Percentiles rank a stretch among this genome's conserved stretches.
phyloP scores from a whole-genome alignment of 768 basidiomycete species.

The Exsudoporus frostii region DNA sequence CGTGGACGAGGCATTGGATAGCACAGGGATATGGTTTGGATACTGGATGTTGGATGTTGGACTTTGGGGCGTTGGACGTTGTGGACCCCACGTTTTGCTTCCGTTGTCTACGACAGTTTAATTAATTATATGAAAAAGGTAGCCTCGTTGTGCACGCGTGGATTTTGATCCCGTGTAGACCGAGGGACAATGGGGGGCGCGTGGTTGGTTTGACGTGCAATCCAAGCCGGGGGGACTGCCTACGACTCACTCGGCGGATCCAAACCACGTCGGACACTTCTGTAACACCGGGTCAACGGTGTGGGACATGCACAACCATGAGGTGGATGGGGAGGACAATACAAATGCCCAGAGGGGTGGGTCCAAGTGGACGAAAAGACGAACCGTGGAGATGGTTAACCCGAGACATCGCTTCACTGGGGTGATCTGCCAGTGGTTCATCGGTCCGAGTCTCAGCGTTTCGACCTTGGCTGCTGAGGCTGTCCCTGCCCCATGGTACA shows the following conservation, averaged over 20 bases:
- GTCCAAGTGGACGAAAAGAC: not conserved
- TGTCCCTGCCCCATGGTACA: not conserved
- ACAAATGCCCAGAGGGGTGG: not conserved
- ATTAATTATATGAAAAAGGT: slow-evolving; percentile 6
- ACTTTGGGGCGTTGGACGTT: not conserved
- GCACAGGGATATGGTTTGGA: not conserved
- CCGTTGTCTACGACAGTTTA: not conserved
- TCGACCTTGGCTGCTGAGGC: not conserved
- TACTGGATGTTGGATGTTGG: not conserved
- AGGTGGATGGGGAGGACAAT: not conserved
- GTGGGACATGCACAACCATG: not conserved
- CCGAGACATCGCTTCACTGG: not conserved
- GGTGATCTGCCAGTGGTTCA: not conserved
- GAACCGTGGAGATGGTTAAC: not conserved
- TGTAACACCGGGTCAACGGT: not conserved
- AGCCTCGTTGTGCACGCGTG: not conserved
- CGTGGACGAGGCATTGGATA: slow-evolving; percentile 6
- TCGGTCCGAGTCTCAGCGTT: not conserved
- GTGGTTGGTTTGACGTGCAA: not conserved
- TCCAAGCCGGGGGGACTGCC: no score
- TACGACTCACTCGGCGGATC: no score
- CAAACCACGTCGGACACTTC: not conserved
- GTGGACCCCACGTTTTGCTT: slow-evolving; percentile 7
- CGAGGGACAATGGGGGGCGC: slow-evolving; percentile 9
- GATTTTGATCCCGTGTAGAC: not conserved